Conservation (phyloP, 2,329 filamentous ascomycete genomes). For the Chaetothyriales sp. region DNA sequence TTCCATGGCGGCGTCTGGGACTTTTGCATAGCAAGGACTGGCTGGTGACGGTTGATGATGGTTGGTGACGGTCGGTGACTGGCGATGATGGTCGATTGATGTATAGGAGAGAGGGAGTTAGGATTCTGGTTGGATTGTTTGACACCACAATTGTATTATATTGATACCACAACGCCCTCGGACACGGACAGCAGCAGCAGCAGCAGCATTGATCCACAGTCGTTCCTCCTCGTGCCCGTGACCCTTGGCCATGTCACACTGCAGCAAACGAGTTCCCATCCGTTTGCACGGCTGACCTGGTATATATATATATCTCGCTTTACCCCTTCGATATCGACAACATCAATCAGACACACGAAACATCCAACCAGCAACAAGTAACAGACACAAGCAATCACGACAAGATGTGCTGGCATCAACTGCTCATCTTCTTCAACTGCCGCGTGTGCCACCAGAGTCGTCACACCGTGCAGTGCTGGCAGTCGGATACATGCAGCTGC, state of each 20-base stretch:
- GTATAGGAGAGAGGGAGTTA: too few relatives aligned
- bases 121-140: too few relatives aligned
- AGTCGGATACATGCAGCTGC: neutral
- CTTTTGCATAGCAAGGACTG: neutral
- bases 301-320: neutral
- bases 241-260: neutral
- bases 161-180: too few relatives aligned
- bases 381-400: neutral
- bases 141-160: too few relatives aligned
- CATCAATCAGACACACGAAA: too few relatives aligned
- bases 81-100: too few relatives aligned
- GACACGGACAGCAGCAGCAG: too few relatives aligned
- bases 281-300: neutral
- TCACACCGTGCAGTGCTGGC: neutral
- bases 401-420: neutral
- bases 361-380: neutral
- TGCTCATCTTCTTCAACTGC: neutral
- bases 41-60: too few relatives aligned
- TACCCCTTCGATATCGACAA: too few relatives aligned
- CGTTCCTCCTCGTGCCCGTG: neutral
- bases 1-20: too few relatives aligned
- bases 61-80: too few relatives aligned
- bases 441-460: neutral
- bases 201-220: neutral
- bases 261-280: neutral